Evolutionary conservation across 2,329 filamentous ascomycete species (phyloP).

Genomic region (Colletotrichum tropicale): DNA sequence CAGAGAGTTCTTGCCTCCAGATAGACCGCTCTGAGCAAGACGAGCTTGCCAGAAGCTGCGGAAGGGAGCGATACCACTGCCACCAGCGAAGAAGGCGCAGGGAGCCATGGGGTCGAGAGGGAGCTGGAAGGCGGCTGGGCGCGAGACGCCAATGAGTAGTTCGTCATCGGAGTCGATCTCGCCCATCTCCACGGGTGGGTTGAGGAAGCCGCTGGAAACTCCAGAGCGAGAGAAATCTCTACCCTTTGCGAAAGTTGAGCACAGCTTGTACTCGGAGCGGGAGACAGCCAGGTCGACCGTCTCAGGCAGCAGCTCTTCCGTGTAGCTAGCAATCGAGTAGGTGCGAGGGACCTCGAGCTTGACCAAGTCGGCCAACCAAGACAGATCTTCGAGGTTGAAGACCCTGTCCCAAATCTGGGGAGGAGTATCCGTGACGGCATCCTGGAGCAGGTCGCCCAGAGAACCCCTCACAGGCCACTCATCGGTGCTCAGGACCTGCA

Average conservation of each 20-base stretch:
- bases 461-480: slow-evolving; percentile 58
- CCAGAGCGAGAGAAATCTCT: slow-evolving; percentile 41
- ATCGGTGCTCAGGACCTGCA: slow-evolving; percentile 52
- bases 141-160: slow-evolving; percentile 54
- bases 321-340: slow-evolving; percentile 57
- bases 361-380: slow-evolving; percentile 52
- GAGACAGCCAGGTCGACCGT: slow-evolving; percentile 57
- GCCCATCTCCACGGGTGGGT: slow-evolving; percentile 42
- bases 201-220: slow-evolving; percentile 58
- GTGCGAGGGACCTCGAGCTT: slow-evolving; percentile 55
- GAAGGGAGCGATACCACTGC: slow-evolving; percentile 58
- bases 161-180: slow-evolving; percentile 50
- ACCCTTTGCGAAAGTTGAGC: slow-evolving; percentile 41
- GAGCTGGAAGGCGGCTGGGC: slow-evolving; percentile 55
- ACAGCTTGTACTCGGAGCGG: slow-evolving; percentile 55
- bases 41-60: slow-evolving; percentile 59
- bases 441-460: slow-evolving; percentile 54
- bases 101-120: slow-evolving; percentile 54
- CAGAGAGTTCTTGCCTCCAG: slow-evolving; percentile 49
- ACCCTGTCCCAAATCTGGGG: slow-evolving; percentile 55
- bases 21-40: slow-evolving; percentile 29
- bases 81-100: slow-evolving; percentile 58
- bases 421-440: slow-evolving; percentile 51
- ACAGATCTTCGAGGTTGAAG: slow-evolving; percentile 47
- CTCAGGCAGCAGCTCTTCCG: slow-evolving; percentile 53